Conservation (phyloP, 768 basidiomycete species). For the Amanita thiersii region DNA sequence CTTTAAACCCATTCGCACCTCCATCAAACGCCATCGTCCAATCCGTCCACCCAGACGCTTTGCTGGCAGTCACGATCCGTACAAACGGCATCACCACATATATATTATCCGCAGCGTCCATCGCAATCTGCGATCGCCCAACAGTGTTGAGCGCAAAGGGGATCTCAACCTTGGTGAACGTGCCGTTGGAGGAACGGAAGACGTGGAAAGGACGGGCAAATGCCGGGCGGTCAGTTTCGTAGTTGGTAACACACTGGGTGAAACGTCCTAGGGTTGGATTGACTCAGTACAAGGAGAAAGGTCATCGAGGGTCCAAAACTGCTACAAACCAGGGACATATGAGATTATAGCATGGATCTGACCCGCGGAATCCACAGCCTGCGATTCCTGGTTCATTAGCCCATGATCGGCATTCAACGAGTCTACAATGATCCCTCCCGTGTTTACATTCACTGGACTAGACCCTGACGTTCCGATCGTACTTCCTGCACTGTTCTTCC, state of each 20-base stretch:
- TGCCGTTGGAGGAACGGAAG: constrained; percentile 28
- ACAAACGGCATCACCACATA: constrained; percentile 37
- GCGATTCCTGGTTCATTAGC: constrained; percentile 46
- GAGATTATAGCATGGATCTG: constrained; percentile 40
- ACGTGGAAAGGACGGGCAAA: constrained; percentile 36
- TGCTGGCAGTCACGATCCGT: constrained; percentile 35
- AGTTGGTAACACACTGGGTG: constrained; percentile 35
- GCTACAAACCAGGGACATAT: constrained; percentile 32
- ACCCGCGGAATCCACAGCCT: constrained; percentile 35
- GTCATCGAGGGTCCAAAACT: background rate
- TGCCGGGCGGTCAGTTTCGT: constrained; percentile 26
- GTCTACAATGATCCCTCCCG: constrained; percentile 34
- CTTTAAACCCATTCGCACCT: constrained; percentile 27
- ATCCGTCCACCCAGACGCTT: constrained; percentile 34
- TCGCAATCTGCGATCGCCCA: constrained; percentile 37
- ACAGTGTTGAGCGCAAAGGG: constrained; percentile 33
- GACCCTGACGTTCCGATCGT: constrained; percentile 32
- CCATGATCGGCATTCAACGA: constrained; percentile 38
- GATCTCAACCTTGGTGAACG: constrained; percentile 38
- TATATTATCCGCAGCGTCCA: constrained; percentile 32
- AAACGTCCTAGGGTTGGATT: constrained; percentile 37
- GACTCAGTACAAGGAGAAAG: constrained; percentile 2
- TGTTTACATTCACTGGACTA: constrained; percentile 33
- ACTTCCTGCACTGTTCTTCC: constrained; percentile 34
- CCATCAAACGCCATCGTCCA: constrained; percentile 39